Conservation (phyloP, 257 asterid species). For the Eucommia ulmoides region DNA sequence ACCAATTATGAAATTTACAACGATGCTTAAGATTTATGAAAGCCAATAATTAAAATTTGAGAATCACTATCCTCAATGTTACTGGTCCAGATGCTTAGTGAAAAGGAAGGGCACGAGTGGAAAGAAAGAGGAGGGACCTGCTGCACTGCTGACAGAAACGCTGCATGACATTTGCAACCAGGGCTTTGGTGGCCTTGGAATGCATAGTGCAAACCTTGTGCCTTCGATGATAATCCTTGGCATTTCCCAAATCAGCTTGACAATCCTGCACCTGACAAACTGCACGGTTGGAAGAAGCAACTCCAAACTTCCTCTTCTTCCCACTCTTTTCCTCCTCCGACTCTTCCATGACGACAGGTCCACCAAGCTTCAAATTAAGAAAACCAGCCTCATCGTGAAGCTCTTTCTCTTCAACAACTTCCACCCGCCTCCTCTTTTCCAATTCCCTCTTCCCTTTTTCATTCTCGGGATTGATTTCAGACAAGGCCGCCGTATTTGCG, state of each 20-base stretch:
- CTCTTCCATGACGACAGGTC: constrained; percentile 28
- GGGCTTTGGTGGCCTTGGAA: constrained; percentile 65
- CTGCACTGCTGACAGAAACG: constrained; percentile 96
- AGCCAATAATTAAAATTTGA: too few relatives aligned
- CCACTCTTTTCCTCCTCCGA: constrained; percentile 48
- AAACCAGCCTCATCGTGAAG: constrained; percentile 36
- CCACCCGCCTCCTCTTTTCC: constrained; percentile 57
- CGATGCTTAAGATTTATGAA: too few relatives aligned
- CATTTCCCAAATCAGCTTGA: constrained; percentile 62
- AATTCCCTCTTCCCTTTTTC: constrained; percentile 47
- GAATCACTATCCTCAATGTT: too few relatives aligned
- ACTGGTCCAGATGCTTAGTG: too few relatives aligned
- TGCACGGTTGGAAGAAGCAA: constrained; percentile 29
- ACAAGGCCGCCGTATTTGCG: constrained; percentile 21
- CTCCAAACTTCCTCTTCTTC: constrained; percentile 51
- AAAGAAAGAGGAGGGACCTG: constrained; percentile 38
- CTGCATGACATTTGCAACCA: constrained; percentile 73
- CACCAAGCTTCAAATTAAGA: constrained; percentile 77
- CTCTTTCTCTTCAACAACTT: constrained; percentile 31
- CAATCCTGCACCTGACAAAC: constrained; percentile 87
- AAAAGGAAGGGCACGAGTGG: too few relatives aligned
- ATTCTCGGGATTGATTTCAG: constrained; percentile 22
- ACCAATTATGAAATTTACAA: too few relatives aligned
- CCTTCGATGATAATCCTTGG: constrained; percentile 80
- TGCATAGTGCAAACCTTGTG: constrained; percentile 88